phyloP scores from a whole-genome alignment of 2,329 filamentous ascomycete species.

The Coleophoma eucalyptorum region DNA sequence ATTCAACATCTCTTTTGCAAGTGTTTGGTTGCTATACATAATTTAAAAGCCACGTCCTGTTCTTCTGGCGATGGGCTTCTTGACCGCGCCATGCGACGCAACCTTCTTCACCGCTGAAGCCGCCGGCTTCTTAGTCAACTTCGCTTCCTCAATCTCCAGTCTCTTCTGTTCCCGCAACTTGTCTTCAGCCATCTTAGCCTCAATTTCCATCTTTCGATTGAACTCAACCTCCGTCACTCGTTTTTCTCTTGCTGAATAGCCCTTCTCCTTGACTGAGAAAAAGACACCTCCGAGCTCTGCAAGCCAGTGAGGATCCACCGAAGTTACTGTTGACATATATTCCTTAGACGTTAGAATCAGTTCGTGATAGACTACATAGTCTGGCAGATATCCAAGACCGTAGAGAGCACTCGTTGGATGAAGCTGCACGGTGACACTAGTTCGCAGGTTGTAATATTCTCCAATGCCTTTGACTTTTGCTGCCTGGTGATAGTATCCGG shows the following conservation, averaged over 20 bases:
- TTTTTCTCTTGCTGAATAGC: conserved; percentile 83
- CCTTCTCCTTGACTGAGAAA: conserved; percentile 96
- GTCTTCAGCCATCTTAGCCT: conserved; percentile 86
- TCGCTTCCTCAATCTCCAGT: conserved; percentile 45
- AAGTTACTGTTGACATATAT: conserved; percentile 96
- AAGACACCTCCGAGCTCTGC: conserved; percentile 96
- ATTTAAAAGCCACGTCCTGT: conserved; percentile 42
- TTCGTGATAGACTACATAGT: conserved; percentile 98
- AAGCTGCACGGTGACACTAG: conserved; percentile 87
- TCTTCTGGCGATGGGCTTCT: conserved; percentile 55
- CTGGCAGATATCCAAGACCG: conserved; percentile 86
- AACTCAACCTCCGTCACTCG: conserved; percentile 88
- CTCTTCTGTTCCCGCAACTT: conserved; percentile 63
- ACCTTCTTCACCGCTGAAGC: conserved; percentile 48
- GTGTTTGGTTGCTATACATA: neutral
- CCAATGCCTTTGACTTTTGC: conserved; percentile 94
- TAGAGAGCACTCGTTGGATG: conserved; percentile 94
- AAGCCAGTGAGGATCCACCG: conserved; percentile 95
- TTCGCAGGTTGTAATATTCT: conserved; percentile 95
- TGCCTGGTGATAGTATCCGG: conserved; percentile 96
- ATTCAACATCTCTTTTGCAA: no score
- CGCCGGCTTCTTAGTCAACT: conserved; percentile 37
- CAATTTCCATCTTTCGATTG: conserved; percentile 89
- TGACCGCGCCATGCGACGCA: conserved; percentile 57
- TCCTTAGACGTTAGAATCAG: conserved; percentile 95